phyloP scores from a whole-genome alignment of 2,329 filamentous ascomycete species.

The Geosmithia putterillii region DNA sequence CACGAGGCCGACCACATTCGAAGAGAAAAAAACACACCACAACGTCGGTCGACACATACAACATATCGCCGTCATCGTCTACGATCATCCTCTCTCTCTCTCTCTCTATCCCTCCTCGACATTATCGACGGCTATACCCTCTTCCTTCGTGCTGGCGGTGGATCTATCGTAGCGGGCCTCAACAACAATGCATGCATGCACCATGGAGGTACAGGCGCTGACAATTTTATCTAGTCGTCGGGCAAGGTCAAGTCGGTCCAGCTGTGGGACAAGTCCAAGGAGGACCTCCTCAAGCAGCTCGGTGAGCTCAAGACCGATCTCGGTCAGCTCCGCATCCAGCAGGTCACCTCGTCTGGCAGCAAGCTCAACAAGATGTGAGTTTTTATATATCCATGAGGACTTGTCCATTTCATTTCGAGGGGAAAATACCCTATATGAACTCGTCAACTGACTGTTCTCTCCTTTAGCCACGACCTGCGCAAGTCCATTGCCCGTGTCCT shows the following conservation, averaged over 20 bases:
- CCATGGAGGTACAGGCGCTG: constrained; percentile 10
- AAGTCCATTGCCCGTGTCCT: constrained; percentile 99
- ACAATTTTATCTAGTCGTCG: constrained; percentile 26
- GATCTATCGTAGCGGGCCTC: background rate
- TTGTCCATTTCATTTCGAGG: background rate
- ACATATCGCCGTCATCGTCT: background rate
- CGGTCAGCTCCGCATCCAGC: constrained; percentile 92
- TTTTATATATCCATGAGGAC: background rate
- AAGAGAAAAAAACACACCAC: background rate
- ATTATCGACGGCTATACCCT: background rate
- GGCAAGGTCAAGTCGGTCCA: constrained; percentile 83
- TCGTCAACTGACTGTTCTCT: constrained; percentile 8
- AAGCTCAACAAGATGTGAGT: constrained; percentile 97
- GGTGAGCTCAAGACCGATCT: constrained; percentile 94
- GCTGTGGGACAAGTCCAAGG: constrained; percentile 99
- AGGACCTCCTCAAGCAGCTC: constrained; percentile 92
- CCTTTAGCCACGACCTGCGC: constrained; percentile 83
- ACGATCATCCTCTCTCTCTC: background rate
- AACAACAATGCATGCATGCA: constrained; percentile 3
- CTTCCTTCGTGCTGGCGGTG: too few relatives aligned
- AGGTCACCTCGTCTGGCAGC: constrained; percentile 87
- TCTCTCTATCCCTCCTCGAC: background rate
- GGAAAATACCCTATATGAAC: too few relatives aligned
- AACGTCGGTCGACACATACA: background rate
- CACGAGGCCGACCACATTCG: background rate